Base-by-base conservation (phyloP, 2,329 filamentous ascomycete species). In the Calonectria henricotiae region DNA sequence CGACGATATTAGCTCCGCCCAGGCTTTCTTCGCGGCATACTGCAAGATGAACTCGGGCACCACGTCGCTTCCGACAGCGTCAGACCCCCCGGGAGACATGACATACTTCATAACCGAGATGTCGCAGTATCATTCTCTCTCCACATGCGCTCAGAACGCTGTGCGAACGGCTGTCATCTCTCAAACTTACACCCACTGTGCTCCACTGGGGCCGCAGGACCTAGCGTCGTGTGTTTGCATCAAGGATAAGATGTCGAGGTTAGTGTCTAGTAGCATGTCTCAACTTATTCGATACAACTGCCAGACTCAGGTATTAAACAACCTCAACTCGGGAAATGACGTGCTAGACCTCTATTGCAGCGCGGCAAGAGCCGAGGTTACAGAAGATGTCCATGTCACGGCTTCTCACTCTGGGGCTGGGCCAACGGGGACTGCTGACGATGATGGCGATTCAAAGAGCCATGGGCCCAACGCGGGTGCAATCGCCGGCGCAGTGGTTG, bases 11-110 rank as follows among this genome's bases (percentile, higher is more conserved):
- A 39, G 51, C n/a, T 55, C 51, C 11, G 51, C 51, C 12, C n/a
- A 55, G 13, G 51, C 51, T n/a, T 39, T 55, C 15, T 55, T 55
- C 12, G n/a, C 51, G n/a, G 51, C 51, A 55, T 55, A 55, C 12
- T 55, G 51, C 32, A 55, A 55, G n/a, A 55, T 55, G 51, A 55
- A 55, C 5, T 37, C 20, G 32, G 51, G 51, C 20, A 55, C 51
- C n/a, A 55, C 51, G 12, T 55, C 51, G 1, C n/a, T 55, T n/a
- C 51, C 51, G 30, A 55, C 51, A 6, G 32, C 13, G 6, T 23
- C 51, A n/a, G 37, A 55, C 32, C 51, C 51, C 1, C 32, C 51
- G 13, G 51, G 51, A 39, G 51, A 55, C 32, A 55, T 55, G 51
- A 55, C 51, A 8, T 55, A 55, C 20, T 55, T 55, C 7, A 17